Conservation (phyloP, 1,284 basidiomycete genomes). For the Ceratobasidium sp. region DNA sequence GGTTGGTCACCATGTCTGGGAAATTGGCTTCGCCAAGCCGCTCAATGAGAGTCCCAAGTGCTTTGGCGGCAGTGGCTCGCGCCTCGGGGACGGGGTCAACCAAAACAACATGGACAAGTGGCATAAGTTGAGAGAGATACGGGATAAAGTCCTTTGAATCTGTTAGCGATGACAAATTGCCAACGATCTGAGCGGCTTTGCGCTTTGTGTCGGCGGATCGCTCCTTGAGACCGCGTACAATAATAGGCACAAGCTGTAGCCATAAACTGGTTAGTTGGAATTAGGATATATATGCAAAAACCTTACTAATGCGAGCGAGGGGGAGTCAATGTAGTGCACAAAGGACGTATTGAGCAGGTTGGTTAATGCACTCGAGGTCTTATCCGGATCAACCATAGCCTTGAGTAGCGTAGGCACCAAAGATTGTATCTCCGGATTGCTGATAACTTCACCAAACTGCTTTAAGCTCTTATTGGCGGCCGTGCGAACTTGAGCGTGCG, state of each 20-base stretch:
- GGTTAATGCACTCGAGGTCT: constrained; percentile 87
- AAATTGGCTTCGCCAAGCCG: constrained; percentile 95
- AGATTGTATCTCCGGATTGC: constrained; percentile 93
- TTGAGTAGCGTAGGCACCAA: constrained; percentile 94
- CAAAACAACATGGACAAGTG: constrained; percentile 91
- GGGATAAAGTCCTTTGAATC: constrained; percentile 98
- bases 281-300: background rate
- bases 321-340: constrained; percentile 98
- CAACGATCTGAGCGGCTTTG: constrained; percentile 96
- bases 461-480: constrained; percentile 97
- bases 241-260: constrained; percentile 88
- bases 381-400: constrained; percentile 95
- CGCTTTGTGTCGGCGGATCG: constrained; percentile 94
- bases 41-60: constrained; percentile 96
- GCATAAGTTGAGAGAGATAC: constrained; percentile 89
- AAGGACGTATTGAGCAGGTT: constrained; percentile 94
- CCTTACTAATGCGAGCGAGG: constrained; percentile 91
- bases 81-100: constrained; percentile 98
- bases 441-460: constrained; percentile 97
- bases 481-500: constrained; percentile 94
- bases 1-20: constrained; percentile 93
- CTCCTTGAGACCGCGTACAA: constrained; percentile 93
- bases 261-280: constrained; percentile 9
- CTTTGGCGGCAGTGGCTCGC: constrained; percentile 95
- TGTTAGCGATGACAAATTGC: constrained; percentile 94